phyloP scores from a whole-genome alignment of 225 moss, liverwort and hornwort species.

The Straminergon stramineum region DNA sequence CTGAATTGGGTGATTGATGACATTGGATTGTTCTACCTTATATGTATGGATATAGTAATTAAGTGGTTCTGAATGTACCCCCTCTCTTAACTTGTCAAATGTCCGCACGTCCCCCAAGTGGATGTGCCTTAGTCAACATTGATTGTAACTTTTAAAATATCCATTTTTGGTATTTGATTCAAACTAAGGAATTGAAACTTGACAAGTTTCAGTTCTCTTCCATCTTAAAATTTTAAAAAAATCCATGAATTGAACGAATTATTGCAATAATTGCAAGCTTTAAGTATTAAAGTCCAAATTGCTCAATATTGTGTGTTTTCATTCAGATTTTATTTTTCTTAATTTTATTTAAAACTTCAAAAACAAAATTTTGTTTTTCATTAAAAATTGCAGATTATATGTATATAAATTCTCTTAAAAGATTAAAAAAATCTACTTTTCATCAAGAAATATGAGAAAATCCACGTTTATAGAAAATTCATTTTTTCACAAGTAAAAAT shows the following conservation, averaged over 20 bases:
- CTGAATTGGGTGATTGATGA: fast-evolving
- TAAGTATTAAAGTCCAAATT: background rate
- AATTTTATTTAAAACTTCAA: no score
- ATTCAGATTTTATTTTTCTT: background rate
- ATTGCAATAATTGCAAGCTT: background rate
- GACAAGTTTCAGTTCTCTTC: background rate
- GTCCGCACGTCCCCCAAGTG: fast-evolving
- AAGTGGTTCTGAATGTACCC: background rate
- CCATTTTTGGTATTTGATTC: background rate
- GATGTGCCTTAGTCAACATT: background rate
- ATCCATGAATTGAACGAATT: no score
- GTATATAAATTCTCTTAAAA: no score
- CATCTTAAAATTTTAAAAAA: background rate
- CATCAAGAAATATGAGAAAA: no score
- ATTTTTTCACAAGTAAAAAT: no score
- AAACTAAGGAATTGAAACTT: background rate
- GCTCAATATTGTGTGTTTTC: background rate
- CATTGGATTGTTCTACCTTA: no score
- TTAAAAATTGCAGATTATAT: no score
- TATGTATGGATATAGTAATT: background rate
- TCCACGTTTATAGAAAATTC: no score
- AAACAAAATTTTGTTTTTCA: no score
- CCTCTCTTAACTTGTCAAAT: background rate
- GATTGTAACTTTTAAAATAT: background rate
- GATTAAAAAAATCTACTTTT: no score